Base-by-base conservation (phyloP, 2,329 filamentous ascomycete genomes). In the Madurella fahalii region DNA sequence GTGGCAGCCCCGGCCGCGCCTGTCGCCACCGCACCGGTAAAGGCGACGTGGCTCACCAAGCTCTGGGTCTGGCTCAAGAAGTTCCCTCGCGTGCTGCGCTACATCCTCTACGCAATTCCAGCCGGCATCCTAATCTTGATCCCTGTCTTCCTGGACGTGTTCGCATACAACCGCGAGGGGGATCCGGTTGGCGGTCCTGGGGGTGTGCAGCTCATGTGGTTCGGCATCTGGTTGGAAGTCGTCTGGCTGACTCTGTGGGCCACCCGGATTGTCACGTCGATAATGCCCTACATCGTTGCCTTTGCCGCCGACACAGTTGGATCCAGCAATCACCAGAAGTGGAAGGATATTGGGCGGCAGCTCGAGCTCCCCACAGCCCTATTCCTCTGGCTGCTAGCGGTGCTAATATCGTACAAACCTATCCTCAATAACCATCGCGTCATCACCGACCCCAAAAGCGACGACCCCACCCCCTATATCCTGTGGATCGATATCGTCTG, bases 141-240 rank as follows among this genome's bases (percentile, higher is more conserved):
- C 8, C 77, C 77, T 1, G 69, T 79, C 9, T 65, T 80, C 7
- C 65, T 77, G 40, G 77, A 74, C 20, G 64, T 66, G 13, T 70
- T 72, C 31, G 73, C 67, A n/a, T 68, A 73, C 25, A 62, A 71
- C n/a, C 54, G 70, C 2, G 60, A 68, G 4, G 65, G 67, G n/a
- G 66, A 71, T 12, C 67, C 86, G 1, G 83, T 81, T 12, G 80
- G 79, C 7, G 79, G 79, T 1, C 80, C 87, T 2, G 90, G 90
- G 1, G 90, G 87, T 17, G 90, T 96, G 0, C 67, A 83, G 58
- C 74, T 96, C 43, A 75, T 90, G 56, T 97, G 93, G 93, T 96
- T 97, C 67, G 89, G 89, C 31, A 90, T 96, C 58, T 97, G 93
- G 93, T 79, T 96, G 16, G 89, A 96, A 70, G 90, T 96, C 41